Conservation (phyloP, 208 protist genomes). For the Crithidia thermophila region DNA sequence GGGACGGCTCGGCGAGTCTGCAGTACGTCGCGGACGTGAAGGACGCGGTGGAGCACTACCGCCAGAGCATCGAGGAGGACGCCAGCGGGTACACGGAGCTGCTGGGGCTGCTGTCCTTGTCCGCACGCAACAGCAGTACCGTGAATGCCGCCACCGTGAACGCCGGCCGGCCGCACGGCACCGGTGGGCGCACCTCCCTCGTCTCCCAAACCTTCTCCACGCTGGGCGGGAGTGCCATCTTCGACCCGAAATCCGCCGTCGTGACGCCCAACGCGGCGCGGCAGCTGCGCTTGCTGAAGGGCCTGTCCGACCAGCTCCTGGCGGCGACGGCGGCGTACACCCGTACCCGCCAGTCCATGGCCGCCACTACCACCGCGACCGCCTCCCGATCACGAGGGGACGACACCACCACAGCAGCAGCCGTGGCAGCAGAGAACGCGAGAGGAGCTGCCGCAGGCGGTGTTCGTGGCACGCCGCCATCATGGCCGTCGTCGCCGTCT, state of each 20-base stretch:
- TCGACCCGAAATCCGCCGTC: background rate
- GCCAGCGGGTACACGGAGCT: slow-evolving; percentile 36
- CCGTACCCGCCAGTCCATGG: slow-evolving; percentile 16
- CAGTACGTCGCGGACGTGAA: slow-evolving; percentile 42
- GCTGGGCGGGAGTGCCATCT: background rate
- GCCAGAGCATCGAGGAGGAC: slow-evolving; percentile 31
- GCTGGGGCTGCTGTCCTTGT: slow-evolving; percentile 22
- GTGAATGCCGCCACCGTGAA: background rate
- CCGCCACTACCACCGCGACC: background rate
- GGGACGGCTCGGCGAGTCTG: slow-evolving; percentile 37
- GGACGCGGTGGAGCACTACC: slow-evolving; percentile 41
- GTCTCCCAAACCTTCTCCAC: slow-evolving; percentile 2
- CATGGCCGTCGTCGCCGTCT: slow-evolving; percentile 16
- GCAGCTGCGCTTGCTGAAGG: slow-evolving; percentile 31
- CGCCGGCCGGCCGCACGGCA: background rate
- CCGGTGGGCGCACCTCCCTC: background rate
- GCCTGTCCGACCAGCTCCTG: slow-evolving; percentile 23
- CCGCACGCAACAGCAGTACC: background rate
- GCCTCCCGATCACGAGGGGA: background rate
- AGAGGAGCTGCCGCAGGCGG: background rate
- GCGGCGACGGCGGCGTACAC: slow-evolving; percentile 30
- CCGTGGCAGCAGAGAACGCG: too few species aligned
- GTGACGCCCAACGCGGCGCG: slow-evolving; percentile 23
- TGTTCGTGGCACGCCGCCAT: background rate
- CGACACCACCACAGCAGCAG: background rate